phyloP scores from a whole-genome alignment of 768 basidiomycete genomes.

The Tephrocybe sp. region DNA sequence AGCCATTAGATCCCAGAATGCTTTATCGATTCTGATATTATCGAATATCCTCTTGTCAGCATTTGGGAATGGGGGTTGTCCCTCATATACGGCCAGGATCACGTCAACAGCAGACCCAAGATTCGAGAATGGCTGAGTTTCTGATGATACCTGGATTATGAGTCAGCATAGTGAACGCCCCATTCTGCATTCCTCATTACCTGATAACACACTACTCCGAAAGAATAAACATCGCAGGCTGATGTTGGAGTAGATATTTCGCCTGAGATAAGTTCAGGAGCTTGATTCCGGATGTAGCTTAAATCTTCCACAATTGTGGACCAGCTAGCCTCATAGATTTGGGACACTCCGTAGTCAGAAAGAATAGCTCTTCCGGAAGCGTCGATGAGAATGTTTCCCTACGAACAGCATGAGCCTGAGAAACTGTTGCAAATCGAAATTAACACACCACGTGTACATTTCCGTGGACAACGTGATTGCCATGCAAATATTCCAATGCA shows the following conservation, averaged over 20 bases:
- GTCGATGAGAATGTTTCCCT: background rate
- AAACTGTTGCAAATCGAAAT: background rate
- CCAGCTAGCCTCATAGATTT: background rate
- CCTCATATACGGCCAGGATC: constrained; percentile 2
- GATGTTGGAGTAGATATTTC: background rate
- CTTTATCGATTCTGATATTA: background rate
- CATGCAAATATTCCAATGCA: background rate
- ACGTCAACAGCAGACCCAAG: background rate
- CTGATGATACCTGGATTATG: background rate
- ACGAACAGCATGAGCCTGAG: background rate
- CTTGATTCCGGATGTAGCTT: background rate
- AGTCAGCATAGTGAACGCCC: background rate
- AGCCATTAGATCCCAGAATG: background rate
- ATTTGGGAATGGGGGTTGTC: background rate
- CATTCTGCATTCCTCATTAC: background rate
- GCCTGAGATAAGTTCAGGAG: constrained; percentile 5
- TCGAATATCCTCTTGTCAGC: background rate
- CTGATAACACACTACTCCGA: background rate
- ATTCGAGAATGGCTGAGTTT: background rate
- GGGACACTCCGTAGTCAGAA: background rate
- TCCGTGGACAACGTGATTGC: background rate
- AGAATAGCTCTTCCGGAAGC: background rate
- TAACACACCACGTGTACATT: background rate
- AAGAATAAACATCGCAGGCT: constrained; percentile 6
- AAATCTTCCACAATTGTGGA: background rate